Conservation (phyloP, 2,329 filamentous ascomycete species). For the Pseudocercospora fuligena region DNA sequence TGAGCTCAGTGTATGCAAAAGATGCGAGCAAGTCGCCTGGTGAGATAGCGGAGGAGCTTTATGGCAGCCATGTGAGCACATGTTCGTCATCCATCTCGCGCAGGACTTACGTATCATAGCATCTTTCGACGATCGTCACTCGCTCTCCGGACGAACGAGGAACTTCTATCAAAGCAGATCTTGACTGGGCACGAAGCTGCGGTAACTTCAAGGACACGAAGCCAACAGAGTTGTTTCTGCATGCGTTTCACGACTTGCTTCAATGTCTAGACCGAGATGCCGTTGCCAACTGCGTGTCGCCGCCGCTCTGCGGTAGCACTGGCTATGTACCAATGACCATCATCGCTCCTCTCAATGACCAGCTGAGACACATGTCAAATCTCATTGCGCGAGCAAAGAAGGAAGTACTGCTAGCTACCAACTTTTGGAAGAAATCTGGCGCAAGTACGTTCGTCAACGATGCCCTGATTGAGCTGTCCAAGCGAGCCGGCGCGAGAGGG, state of each 20-base stretch:
- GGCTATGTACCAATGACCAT: conserved; percentile 71
- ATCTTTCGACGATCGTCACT: conserved; percentile 31
- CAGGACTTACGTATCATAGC: conserved; percentile 13
- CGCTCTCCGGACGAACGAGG: conserved; percentile 19
- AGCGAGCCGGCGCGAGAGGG: conserved; percentile 63
- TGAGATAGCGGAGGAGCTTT: conserved; percentile 34
- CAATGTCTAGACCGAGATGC: conserved; percentile 59
- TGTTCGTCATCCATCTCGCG: background rate
- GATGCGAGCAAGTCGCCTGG: conserved; percentile 33
- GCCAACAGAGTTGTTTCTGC: conserved; percentile 71
- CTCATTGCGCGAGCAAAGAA: conserved; percentile 73
- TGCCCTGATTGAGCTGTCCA: conserved; percentile 71
- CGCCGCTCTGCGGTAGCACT: conserved; percentile 62
- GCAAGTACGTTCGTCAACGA: conserved; percentile 71
- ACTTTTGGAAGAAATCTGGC: conserved; percentile 74
- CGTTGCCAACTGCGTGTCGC: conserved; percentile 60
- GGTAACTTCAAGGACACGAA: conserved; percentile 68
- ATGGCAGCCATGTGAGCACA: conserved; percentile 30
- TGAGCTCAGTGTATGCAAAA: conserved; percentile 34
- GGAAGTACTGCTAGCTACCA: conserved; percentile 76
- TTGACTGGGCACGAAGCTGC: conserved; percentile 62
- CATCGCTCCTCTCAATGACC: conserved; percentile 71
- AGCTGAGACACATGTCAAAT: conserved; percentile 75
- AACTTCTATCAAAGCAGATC: conserved; percentile 19
- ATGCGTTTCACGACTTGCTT: conserved; percentile 69